Evolutionary conservation across 2,329 filamentous ascomycete genomes (phyloP).

Genomic region (Verticillium nubilum): DNA sequence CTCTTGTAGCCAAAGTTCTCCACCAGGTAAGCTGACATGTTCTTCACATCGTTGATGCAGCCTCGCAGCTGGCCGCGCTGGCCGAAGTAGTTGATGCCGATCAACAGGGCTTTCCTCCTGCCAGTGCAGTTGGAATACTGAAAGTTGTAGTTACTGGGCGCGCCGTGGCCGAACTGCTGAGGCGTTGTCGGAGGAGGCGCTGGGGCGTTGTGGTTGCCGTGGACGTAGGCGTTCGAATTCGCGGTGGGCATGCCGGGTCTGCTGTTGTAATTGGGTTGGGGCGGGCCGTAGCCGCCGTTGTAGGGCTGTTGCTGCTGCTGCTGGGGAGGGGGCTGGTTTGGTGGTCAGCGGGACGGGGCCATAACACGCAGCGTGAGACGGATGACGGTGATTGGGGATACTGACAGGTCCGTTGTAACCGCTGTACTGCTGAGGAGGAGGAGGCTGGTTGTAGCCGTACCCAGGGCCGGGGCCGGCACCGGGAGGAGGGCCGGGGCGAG

Average conservation of each 20-base stretch:
- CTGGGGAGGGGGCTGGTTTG: slow-evolving; percentile 26
- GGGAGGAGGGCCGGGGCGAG: slow-evolving; percentile 29
- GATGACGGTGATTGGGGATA: slow-evolving; percentile 12
- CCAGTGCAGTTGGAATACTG: slow-evolving; percentile 73
- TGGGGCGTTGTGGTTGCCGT: slow-evolving; percentile 20
- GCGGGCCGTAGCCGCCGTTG: slow-evolving; percentile 30
- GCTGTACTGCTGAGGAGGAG: slow-evolving; percentile 40
- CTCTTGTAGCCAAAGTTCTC: slow-evolving; percentile 64
- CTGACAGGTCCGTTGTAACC: slow-evolving; percentile 23
- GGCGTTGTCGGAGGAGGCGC: slow-evolving; percentile 42
- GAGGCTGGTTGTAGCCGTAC: slow-evolving; percentile 40
- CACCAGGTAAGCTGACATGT: slow-evolving; percentile 67
- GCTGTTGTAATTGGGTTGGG: slow-evolving; percentile 40
- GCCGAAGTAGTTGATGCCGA: slow-evolving; percentile 78
- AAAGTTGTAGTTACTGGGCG: slow-evolving; percentile 64
- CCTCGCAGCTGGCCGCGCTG: slow-evolving; percentile 66
- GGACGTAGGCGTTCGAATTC: slow-evolving; percentile 21
- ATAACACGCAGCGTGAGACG: neutral
- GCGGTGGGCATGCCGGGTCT: slow-evolving; percentile 28
- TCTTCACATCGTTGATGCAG: slow-evolving; percentile 78
- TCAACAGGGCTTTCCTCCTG: slow-evolving; percentile 66
- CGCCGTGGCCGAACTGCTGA: slow-evolving; percentile 62
- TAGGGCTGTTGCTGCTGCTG: slow-evolving; percentile 24
- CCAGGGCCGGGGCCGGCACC: slow-evolving; percentile 30
- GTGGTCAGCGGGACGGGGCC: neutral